These are phyloP conservation scores for Botryotinia convoluta DNA, from an alignment of 2,329 filamentous ascomycete species.

Conservation along the genomic window DNA sequence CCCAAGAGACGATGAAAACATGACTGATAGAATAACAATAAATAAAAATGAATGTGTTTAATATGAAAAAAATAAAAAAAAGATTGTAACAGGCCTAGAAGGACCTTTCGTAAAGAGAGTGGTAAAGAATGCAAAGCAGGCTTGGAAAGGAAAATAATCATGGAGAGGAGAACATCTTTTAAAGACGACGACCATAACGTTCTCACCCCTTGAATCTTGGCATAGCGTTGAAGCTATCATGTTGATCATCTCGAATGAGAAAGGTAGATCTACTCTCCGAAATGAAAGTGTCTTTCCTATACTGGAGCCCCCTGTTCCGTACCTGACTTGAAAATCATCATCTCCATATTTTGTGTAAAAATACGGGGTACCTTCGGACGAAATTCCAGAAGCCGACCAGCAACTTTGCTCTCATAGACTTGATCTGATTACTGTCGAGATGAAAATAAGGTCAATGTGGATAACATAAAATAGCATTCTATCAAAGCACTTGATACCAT, in stretches of 20 bases:
- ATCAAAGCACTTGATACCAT: not conserved
- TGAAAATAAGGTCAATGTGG: slow-evolving; percentile 3
- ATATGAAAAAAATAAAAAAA: not conserved
- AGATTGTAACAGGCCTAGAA: slow-evolving; percentile 16
- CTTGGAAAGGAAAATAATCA: not conserved
- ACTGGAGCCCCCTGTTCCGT: not conserved
- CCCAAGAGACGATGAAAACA: slow-evolving; percentile 18
- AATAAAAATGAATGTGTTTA: slow-evolving; percentile 9
- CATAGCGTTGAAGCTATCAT: not conserved
- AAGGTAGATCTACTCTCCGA: slow-evolving; percentile 11
- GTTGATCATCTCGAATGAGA: slow-evolving; percentile 11
- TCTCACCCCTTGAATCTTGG: slow-evolving; percentile 3
- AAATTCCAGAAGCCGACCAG: not conserved
- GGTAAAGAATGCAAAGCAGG: slow-evolving; percentile 16
- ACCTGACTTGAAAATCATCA: not conserved
- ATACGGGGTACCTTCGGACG: slow-evolving; percentile 3
- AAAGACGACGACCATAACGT: slow-evolving; percentile 1
- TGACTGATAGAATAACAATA: slow-evolving; percentile 9
- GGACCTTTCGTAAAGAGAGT: slow-evolving; percentile 20
- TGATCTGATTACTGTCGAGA: not conserved
- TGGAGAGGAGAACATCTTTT: slow-evolving; percentile 16
- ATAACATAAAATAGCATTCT: not conserved
- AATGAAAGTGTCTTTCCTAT: slow-evolving; percentile 18
- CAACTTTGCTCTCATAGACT: slow-evolving; percentile 4
- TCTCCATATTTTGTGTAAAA: slow-evolving; percentile 12